Percentiles rank a stretch among this genome's conserved stretches.
Conservation (phyloP, 1,139 yeast species). For the Candida labiduridarum region DNA sequence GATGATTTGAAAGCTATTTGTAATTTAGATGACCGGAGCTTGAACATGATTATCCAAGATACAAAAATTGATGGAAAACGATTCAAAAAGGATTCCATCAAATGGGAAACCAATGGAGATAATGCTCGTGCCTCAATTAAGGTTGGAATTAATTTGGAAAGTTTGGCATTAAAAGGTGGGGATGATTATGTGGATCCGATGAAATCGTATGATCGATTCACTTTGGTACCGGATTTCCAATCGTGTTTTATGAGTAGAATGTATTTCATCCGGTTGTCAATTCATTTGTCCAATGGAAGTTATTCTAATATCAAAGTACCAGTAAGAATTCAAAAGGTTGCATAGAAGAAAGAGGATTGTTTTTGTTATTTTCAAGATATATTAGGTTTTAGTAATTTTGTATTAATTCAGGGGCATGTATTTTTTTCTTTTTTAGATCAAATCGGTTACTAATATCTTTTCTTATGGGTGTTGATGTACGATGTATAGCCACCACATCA, state of each 20-base stretch:
- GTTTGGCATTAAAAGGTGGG: conserved; percentile 15
- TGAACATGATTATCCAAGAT: conserved; percentile 26
- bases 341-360: background rate
- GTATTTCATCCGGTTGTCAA: conserved; percentile 34
- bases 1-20: conserved; percentile 36
- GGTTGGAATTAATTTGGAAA: conserved; percentile 14
- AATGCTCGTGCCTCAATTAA: conserved; percentile 12
- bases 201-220: conserved; percentile 21
- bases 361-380: background rate
- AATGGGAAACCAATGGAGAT: conserved; percentile 5
- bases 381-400: background rate
- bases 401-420: no score
- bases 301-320: conserved; percentile 36
- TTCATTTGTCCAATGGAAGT: conserved; percentile 32
- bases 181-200: background rate
- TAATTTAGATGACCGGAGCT: conserved; percentile 27
- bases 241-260: conserved; percentile 37
- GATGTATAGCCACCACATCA: background rate
- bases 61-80: conserved; percentile 12
- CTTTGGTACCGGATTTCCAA: conserved; percentile 45
- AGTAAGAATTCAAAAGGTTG: conserved; percentile 21
- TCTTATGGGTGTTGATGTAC: no score
- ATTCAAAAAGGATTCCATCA: conserved; percentile 9
- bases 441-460: no score
- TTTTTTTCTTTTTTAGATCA: no score